Evolutionary conservation across 1,139 yeast species (phyloP).

Genomic region (Diutina scorzettiae): DNA sequence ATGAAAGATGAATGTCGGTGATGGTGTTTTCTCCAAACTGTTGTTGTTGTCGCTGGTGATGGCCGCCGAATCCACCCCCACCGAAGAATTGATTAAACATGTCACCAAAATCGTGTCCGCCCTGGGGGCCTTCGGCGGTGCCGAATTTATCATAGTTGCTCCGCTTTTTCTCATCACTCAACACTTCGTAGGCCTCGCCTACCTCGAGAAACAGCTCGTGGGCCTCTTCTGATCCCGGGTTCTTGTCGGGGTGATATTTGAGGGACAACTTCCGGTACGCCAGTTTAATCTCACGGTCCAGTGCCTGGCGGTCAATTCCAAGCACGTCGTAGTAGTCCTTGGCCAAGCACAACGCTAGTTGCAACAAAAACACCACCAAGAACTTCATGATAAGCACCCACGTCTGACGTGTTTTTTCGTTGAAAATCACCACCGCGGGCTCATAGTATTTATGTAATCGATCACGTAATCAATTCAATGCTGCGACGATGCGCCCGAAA

Average conservation of each 20-base stretch:
- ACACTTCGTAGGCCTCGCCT: conserved; percentile 88
- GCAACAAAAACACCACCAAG: neutral
- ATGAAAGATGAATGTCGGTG: conserved; percentile 41
- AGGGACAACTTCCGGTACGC: conserved; percentile 80
- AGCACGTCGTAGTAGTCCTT: conserved; percentile 2
- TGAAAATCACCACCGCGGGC: neutral
- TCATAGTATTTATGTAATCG: neutral
- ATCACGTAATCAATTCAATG: conserved; percentile 20
- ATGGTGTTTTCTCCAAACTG: conserved; percentile 56
- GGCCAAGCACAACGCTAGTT: neutral
- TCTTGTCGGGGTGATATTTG: conserved; percentile 92
- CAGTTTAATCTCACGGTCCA: conserved; percentile 39
- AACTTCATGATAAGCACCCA: neutral
- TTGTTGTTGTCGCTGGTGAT: conserved; percentile 18
- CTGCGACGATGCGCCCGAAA: conserved; percentile 9
- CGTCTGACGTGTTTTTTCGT: conserved; percentile 1
- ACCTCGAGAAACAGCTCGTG: conserved; percentile 79
- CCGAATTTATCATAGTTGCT: conserved; percentile 70
- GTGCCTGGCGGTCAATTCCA: neutral
- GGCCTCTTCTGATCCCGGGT: conserved; percentile 60
- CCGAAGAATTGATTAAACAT: conserved; percentile 70
- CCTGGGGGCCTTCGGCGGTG: conserved; percentile 58
- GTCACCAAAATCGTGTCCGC: conserved; percentile 39
- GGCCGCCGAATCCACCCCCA: conserved; percentile 34
- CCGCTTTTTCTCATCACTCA: conserved; percentile 65